A percentile compares a stretch with the other conserved stretches of the same genome.
Evolutionary conservation across 805 yeast species (phyloP).

Genomic region (Millerozyma acaciae): DNA sequence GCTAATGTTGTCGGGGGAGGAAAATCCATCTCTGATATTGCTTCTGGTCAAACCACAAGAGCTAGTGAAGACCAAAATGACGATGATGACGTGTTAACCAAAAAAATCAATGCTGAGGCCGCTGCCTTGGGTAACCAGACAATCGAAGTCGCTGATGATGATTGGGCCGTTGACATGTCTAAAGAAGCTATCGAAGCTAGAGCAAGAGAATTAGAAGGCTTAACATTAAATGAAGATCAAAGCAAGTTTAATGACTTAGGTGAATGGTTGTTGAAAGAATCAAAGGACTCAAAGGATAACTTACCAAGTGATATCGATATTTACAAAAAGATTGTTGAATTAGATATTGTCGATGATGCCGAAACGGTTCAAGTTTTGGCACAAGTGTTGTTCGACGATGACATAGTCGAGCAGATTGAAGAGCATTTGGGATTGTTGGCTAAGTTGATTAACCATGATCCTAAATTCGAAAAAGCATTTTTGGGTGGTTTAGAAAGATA

Average conservation of each 20-base stretch:
- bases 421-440: conserved; percentile 79
- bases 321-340: conserved; percentile 81
- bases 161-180: conserved; percentile 96
- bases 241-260: conserved; percentile 74
- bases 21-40: conserved; percentile 73
- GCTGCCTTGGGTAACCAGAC: conserved; percentile 48
- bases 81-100: conserved; percentile 71
- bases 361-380: conserved; percentile 88
- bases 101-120: conserved; percentile 81
- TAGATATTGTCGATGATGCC: conserved; percentile 66
- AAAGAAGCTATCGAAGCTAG: conserved; percentile 94
- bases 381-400: conserved; percentile 79
- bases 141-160: conserved; percentile 77
- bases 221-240: conserved; percentile 43
- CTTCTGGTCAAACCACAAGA: conserved; percentile 43
- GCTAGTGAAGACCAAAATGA: conserved; percentile 31
- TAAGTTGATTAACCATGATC: conserved; percentile 61
- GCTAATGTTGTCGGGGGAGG: conserved; percentile 90
- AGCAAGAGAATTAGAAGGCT: conserved; percentile 79
- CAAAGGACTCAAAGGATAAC: conserved; percentile 51
- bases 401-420: conserved; percentile 66
- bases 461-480: conserved; percentile 78
- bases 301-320: conserved; percentile 85
- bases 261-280: conserved; percentile 68
- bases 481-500: conserved; percentile 95